These are phyloP conservation scores for Allium sativum DNA, from an alignment of 106 monocot genomes.

Conservation along the genomic window DNA sequence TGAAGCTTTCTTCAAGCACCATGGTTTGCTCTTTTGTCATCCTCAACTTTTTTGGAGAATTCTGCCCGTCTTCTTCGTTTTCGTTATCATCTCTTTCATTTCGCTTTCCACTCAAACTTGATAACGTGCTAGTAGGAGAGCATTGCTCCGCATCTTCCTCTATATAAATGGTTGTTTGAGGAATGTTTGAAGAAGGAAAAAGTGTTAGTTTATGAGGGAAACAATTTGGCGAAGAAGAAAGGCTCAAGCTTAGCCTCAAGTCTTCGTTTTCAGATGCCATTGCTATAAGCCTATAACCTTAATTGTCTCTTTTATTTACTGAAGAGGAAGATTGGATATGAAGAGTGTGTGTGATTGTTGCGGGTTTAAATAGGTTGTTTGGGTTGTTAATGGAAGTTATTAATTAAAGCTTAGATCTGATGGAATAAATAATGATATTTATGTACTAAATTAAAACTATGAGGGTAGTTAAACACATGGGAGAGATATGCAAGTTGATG, in stretches of 20 bases:
- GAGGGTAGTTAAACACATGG: slow-evolving; percentile 5
- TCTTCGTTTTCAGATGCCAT: slow-evolving; percentile 7
- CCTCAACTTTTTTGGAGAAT: slow-evolving; percentile 9
- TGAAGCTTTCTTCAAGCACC: slow-evolving; percentile 11
- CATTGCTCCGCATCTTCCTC: slow-evolving; percentile 3
- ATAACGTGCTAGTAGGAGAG: slow-evolving; percentile 10
- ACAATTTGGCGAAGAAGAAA: not conserved
- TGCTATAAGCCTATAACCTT: too few relatives aligned
- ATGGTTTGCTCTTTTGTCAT: slow-evolving; percentile 7
- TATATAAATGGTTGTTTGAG: not conserved
- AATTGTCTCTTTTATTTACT: not conserved
- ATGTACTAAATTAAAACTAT: not conserved
- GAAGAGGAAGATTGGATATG: not conserved
- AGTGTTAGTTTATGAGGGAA: slow-evolving; percentile 8
- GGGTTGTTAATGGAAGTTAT: not conserved
- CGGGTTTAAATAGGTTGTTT: slow-evolving; percentile 10
- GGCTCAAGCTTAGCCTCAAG: slow-evolving; percentile 7
- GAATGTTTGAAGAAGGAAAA: not conserved
- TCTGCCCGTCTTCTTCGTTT: slow-evolving; percentile 5
- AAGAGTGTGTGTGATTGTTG: not conserved
- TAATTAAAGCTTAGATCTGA: slow-evolving; percentile 3
- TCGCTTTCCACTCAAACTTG: slow-evolving; percentile 1
- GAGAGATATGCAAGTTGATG: slow-evolving; percentile 5
- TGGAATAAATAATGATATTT: not conserved
- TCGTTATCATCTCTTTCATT: slow-evolving; percentile 8